A percentile compares a stretch with the other conserved stretches of the same genome.
Conservation (phyloP, 352 stramenopile species). For the Globisporangium carolinianum region DNA sequence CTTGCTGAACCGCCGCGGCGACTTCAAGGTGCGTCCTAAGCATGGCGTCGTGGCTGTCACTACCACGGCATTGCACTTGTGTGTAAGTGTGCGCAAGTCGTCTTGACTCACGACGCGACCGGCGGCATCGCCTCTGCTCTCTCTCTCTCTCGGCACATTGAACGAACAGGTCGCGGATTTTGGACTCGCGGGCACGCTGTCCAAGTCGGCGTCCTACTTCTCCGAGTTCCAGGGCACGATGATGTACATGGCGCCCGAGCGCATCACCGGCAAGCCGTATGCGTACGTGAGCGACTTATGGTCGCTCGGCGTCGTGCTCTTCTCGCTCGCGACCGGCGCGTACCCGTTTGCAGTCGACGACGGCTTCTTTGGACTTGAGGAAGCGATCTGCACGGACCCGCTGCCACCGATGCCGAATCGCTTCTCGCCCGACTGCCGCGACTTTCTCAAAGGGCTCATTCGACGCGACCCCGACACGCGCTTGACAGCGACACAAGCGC, state of each 20-base stretch:
- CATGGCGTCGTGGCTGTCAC: not conserved
- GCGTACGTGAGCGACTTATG: constrained; percentile 74
- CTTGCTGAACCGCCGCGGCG: constrained; percentile 71
- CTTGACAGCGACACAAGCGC: constrained; percentile 77
- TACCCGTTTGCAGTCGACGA: constrained; percentile 74
- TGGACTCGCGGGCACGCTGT: constrained; percentile 64
- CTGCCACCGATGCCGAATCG: constrained; percentile 65
- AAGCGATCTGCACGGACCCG: constrained; percentile 72
- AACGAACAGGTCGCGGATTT: constrained; percentile 62
- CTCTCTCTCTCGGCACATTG: not conserved
- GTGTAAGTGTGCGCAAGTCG: not conserved
- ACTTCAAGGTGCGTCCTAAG: constrained; percentile 64
- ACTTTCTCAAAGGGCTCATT: constrained; percentile 91
- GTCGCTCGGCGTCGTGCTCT: constrained; percentile 70
- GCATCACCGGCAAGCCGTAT: constrained; percentile 86
- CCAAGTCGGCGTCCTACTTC: constrained; percentile 73
- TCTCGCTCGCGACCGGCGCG: constrained; percentile 50
- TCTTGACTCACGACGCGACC: no score
- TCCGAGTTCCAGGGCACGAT: constrained; percentile 89
- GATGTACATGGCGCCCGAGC: constrained; percentile 94
- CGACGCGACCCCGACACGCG: constrained; percentile 77
- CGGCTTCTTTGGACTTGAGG: constrained; percentile 79
- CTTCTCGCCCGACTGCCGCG: constrained; percentile 86
- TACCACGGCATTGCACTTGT: not conserved
- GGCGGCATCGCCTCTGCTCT: no score